Conservation (phyloP, 345 rosid genomes). For the Clausena lansium region DNA sequence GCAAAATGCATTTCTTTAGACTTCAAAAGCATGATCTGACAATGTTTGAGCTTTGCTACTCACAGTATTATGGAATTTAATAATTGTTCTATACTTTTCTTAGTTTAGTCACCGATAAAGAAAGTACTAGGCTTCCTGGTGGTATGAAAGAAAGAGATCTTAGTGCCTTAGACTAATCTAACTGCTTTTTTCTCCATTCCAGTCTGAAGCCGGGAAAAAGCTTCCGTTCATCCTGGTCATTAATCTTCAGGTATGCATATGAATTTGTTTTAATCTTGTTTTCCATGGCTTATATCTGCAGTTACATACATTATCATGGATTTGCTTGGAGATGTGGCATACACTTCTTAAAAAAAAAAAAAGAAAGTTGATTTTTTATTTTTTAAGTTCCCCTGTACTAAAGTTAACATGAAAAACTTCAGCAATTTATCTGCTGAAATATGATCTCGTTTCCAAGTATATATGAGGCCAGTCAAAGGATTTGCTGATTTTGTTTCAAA, state of each 20-base stretch:
- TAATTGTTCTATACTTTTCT: neutral
- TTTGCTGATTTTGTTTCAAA: neutral
- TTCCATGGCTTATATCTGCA: neutral
- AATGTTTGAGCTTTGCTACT: neutral
- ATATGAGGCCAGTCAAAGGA: neutral
- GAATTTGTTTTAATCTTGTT: constrained; percentile 11
- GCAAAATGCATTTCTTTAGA: neutral
- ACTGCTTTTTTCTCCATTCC: constrained; percentile 29
- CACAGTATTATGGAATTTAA: neutral
- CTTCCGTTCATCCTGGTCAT: constrained; percentile 83
- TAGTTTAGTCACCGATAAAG: no score
- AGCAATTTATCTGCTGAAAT: neutral
- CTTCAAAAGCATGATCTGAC: neutral
- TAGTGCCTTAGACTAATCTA: neutral
- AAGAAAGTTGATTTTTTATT: no score
- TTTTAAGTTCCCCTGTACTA: neutral
- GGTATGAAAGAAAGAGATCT: no score
- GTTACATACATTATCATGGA: neutral
- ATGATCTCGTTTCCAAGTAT: neutral
- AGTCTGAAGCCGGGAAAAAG: constrained; percentile 88
- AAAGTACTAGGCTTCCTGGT: no score
- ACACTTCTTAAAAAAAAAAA: no score
- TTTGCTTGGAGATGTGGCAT: constrained; percentile 1
- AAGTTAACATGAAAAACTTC: neutral
- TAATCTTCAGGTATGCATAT: constrained; percentile 78